Conservation (phyloP, 2,329 filamentous ascomycete genomes). For the Venturia carpophila region DNA sequence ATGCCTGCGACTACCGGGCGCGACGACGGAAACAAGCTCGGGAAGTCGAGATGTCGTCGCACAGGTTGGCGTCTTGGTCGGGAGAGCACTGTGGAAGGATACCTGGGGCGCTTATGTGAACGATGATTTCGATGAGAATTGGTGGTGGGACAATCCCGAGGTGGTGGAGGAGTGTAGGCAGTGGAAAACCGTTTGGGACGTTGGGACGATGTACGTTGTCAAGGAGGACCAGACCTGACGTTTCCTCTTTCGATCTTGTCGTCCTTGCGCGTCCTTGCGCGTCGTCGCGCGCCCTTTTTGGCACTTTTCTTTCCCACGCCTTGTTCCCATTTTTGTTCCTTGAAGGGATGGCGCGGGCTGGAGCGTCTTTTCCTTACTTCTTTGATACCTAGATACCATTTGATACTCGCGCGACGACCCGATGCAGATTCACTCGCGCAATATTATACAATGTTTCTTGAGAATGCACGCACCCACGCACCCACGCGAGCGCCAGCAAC, state of each 20-base stretch:
- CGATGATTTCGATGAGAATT: conserved; percentile 19
- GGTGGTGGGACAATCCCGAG: conserved; percentile 35
- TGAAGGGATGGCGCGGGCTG: background rate
- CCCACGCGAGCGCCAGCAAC: too few species aligned
- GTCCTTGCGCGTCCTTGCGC: too few species aligned
- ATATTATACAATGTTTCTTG: background rate
- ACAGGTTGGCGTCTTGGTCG: conserved; percentile 31
- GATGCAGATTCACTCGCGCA: background rate
- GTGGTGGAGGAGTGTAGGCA: conserved; percentile 32
- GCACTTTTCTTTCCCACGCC: background rate
- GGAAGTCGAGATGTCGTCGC: conserved; percentile 23
- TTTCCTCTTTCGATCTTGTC: background rate
- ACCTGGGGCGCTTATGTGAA: conserved; percentile 32
- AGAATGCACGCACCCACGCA: too few species aligned
- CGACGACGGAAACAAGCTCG: background rate
- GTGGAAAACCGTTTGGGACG: conserved; percentile 31
- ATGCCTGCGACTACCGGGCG: conserved; percentile 13
- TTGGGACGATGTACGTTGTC: conserved; percentile 31
- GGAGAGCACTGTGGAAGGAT: conserved; percentile 32
- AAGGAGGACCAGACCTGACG: conserved; percentile 21
- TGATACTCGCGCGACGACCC: background rate
- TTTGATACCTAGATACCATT: conserved; percentile 12
- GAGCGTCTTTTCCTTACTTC: background rate
- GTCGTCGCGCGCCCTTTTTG: too few species aligned
- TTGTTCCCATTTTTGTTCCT: background rate